phyloP scores from a whole-genome alignment of 495 filamentous ascomycete species.

The Podospora comata region DNA sequence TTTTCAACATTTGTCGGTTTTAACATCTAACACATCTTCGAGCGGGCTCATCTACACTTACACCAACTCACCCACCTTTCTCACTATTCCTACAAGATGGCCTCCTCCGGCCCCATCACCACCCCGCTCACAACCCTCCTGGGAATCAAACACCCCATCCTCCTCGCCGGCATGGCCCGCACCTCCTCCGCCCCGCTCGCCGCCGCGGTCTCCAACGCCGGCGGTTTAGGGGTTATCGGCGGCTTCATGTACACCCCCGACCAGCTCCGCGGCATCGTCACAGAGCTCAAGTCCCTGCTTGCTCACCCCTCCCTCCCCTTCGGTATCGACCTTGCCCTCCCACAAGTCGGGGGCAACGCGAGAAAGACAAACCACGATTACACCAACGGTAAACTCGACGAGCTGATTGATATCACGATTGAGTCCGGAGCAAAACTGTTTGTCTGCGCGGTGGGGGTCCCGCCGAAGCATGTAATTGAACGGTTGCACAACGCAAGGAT shows the following conservation, averaged over 20 bases:
- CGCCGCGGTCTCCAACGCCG: conserved; percentile 82
- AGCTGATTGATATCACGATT: conserved; percentile 77
- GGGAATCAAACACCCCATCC: conserved; percentile 73
- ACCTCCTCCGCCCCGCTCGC: conserved; percentile 73
- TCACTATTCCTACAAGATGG: conserved; percentile 26
- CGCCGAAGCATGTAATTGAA: conserved; percentile 64
- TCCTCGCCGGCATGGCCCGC: conserved; percentile 87
- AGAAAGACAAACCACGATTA: conserved; percentile 91
- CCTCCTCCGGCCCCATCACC: conserved; percentile 51
- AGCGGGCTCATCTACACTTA: background rate
- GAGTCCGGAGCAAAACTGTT: conserved; percentile 74
- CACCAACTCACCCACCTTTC: background rate
- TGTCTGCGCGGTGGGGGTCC: conserved; percentile 79
- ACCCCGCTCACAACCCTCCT: conserved; percentile 75
- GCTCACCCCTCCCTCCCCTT: conserved; percentile 64
- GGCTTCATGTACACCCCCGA: conserved; percentile 80
- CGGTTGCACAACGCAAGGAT: conserved; percentile 71
- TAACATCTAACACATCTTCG: no score
- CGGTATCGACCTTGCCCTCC: conserved; percentile 83
- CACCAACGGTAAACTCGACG: conserved; percentile 76
- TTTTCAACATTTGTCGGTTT: background rate
- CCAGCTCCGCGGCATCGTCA: conserved; percentile 75
- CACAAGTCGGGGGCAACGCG: conserved; percentile 74
- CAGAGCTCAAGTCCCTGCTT: conserved; percentile 73
- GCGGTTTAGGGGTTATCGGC: conserved; percentile 80